Percentiles rank a stretch among this genome's conserved stretches.
Evolutionary conservation across 495 filamentous ascomycete species (phyloP).

Genomic region (Aspergillus nanangensis): DNA sequence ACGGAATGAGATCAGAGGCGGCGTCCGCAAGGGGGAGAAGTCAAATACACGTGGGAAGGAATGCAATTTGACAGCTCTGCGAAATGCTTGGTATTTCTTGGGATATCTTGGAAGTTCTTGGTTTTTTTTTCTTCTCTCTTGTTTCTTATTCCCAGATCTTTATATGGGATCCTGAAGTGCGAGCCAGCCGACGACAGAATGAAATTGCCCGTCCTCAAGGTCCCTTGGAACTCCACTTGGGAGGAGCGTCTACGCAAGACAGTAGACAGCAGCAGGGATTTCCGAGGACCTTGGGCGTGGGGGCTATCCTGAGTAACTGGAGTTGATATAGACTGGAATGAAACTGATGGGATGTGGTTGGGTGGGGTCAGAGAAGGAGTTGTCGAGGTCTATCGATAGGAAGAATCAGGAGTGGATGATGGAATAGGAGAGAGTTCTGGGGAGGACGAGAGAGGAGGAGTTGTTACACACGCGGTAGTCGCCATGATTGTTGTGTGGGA

Average conservation of each 20-base stretch:
- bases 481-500: too few species aligned
- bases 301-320: not conserved
- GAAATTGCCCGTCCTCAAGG: constrained; percentile 10
- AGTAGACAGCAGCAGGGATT: constrained; percentile 4
- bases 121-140: constrained; percentile 13
- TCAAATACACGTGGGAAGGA: constrained; percentile 9
- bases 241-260: not conserved
- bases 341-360: not conserved
- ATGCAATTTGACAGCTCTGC: not conserved
- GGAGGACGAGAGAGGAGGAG: not conserved
- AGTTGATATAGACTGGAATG: too few species aligned
- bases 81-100: not conserved
- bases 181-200: not conserved
- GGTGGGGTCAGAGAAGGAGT: not conserved
- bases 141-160: constrained; percentile 8
- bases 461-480: too few species aligned
- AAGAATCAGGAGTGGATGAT: not conserved
- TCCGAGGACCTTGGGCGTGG: constrained; percentile 39
- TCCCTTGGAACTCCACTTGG: constrained; percentile 9
- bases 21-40: not conserved
- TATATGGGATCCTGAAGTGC: constrained; percentile 11
- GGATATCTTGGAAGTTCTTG: constrained; percentile 6
- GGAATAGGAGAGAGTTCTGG: not conserved
- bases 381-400: not conserved
- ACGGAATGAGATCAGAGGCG: not conserved